Conservation (phyloP, 202 grass and related monocot species). For the Zoysia matrella region DNA sequence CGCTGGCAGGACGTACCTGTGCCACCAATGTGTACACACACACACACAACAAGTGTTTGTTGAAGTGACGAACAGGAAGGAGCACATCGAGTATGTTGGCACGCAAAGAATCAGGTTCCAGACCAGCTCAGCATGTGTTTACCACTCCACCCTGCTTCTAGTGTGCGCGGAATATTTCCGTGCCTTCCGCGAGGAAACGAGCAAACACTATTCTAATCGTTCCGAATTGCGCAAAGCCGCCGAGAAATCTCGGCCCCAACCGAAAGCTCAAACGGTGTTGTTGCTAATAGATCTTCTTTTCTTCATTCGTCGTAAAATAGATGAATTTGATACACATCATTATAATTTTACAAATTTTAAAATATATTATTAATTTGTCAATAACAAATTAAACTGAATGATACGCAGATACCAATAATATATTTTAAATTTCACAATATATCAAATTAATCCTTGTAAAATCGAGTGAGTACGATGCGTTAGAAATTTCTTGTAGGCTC, state of each 20-base stretch:
- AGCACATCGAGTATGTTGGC: background rate
- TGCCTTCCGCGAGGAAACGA: slow-evolving; percentile 14
- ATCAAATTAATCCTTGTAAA: background rate
- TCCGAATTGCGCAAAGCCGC: background rate
- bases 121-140: slow-evolving; percentile 19
- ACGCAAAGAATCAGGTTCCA: slow-evolving; percentile 55
- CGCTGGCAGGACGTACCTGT: background rate
- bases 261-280: background rate
- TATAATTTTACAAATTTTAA: too few species aligned
- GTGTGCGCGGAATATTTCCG: slow-evolving; percentile 31
- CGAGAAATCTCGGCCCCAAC: background rate
- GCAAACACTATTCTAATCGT: background rate
- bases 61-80: too few species aligned
- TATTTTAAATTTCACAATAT: too few species aligned
- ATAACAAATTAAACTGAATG: too few species aligned
- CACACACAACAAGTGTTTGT: too few species aligned
- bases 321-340: too few species aligned
- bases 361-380: too few species aligned
- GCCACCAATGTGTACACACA: background rate
- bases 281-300: slow-evolving; percentile 30
- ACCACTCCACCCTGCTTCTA: background rate
- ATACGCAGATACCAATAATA: too few species aligned
- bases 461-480: background rate
- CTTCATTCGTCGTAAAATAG: background rate
- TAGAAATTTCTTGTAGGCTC: background rate